These are phyloP conservation scores for Suhomyces choctaworum DNA, from an alignment of 1,139 yeast genomes.

Conservation along the genomic window DNA sequence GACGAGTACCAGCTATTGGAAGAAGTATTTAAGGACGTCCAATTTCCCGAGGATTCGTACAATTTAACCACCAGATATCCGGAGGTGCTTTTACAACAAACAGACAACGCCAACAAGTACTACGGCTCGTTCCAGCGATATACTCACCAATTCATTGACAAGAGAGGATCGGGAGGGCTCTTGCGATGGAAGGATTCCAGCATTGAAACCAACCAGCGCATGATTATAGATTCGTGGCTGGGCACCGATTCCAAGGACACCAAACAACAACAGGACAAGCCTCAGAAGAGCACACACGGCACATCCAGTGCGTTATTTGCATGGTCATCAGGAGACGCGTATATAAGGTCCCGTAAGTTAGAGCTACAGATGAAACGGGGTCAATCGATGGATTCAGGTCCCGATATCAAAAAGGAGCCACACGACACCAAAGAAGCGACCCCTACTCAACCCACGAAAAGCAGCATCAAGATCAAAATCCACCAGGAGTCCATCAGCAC, in stretches of 20 bases:
- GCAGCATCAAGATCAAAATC: slow-evolving; percentile 12
- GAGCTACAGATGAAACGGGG: slow-evolving; percentile 23
- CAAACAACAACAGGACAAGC: slow-evolving; percentile 2
- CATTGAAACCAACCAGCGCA: slow-evolving; percentile 31
- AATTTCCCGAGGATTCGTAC: slow-evolving; percentile 5
- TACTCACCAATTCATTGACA: slow-evolving; percentile 35
- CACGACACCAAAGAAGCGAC: not conserved
- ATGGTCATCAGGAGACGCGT: slow-evolving; percentile 49
- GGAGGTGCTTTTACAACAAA: slow-evolving; percentile 36
- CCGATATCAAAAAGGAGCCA: slow-evolving; percentile 5
- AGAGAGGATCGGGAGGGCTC: slow-evolving; percentile 16
- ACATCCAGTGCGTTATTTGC: slow-evolving; percentile 40
- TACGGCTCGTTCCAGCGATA: slow-evolving; percentile 38
- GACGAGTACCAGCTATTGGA: slow-evolving; percentile 4
- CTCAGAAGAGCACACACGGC: slow-evolving; percentile 11
- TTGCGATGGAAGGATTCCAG: slow-evolving; percentile 39
- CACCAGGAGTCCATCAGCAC: slow-evolving; percentile 24
- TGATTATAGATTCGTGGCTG: slow-evolving; percentile 33
- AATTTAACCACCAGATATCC: slow-evolving; percentile 26
- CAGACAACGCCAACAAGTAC: slow-evolving; percentile 33
- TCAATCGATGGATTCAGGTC: slow-evolving; percentile 3
- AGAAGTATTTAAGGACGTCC: slow-evolving; percentile 3
- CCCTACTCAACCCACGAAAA: slow-evolving; percentile 3
- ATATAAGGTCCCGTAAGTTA: slow-evolving; percentile 34
- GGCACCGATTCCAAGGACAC: slow-evolving; percentile 16